Percentiles rank a stretch among this genome's conserved stretches.
These are phyloP conservation scores for Gleditsia sinensis DNA, from an alignment of 306 rosid genomes.

Conservation along the genomic window DNA sequence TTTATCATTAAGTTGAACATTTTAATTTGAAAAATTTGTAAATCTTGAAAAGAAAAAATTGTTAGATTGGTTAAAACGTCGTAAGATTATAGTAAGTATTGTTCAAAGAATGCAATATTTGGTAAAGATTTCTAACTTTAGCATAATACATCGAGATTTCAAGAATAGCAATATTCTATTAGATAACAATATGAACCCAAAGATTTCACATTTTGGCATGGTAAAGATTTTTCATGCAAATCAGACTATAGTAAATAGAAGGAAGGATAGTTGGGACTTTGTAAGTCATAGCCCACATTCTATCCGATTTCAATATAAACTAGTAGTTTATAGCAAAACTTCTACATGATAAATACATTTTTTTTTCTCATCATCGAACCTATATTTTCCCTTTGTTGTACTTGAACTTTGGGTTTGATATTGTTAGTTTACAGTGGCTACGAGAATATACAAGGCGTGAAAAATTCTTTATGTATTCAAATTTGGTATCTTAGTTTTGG, in stretches of 20 bases:
- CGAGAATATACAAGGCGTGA: neutral
- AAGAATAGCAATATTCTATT: slow-evolving; percentile 42
- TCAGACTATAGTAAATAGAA: slow-evolving; percentile 33
- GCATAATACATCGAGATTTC: slow-evolving; percentile 43
- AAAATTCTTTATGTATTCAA: neutral
- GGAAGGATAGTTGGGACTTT: slow-evolving; percentile 39
- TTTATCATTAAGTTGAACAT: neutral
- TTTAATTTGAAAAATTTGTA: neutral
- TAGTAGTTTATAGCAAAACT: neutral
- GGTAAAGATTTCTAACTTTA: slow-evolving; percentile 45
- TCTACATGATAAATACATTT: neutral
- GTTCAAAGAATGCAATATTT: slow-evolving; percentile 20
- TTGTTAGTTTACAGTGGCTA: neutral
- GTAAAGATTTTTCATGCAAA: slow-evolving; percentile 32
- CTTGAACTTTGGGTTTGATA: neutral
- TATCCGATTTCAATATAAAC: neutral
- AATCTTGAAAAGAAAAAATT: neutral
- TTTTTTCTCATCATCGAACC: neutral
- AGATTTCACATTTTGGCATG: slow-evolving; percentile 51
- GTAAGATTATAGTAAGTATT: slow-evolving; percentile 35
- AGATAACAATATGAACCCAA: slow-evolving; percentile 39
- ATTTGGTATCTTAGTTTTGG: slow-evolving; percentile 20
- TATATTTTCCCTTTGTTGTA: neutral
- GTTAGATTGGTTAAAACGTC: slow-evolving; percentile 39
- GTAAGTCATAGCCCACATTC: slow-evolving; percentile 27